Evolutionary conservation across 179 eudicot genomes (phyloP), one percentile per base, ranked within the genome.

Genomic region (Heliamphora pulchella): DNA sequence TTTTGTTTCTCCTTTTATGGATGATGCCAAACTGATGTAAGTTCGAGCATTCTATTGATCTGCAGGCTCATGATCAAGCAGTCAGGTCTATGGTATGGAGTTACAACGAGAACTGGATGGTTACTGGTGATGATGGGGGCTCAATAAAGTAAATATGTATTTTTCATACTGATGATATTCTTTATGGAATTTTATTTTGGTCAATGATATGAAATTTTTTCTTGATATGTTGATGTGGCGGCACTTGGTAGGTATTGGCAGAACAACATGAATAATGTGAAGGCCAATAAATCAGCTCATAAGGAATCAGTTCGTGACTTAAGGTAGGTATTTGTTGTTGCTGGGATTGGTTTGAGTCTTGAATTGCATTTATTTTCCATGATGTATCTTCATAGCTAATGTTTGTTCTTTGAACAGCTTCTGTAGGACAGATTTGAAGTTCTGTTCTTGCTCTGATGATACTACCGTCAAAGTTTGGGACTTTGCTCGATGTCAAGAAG

Each of bases 1-100:
- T 53, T 13, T 44, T 74, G 18, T 55, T 80, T 13, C 1, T 74
- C 50, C 11, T 4, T 61, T 57, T 55, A 9, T 63, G 62, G 31
- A 22, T 55, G 62, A 63, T 72, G 9, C 18, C 66, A 46, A 65
- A 53, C 20, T 13, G 70, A 20, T 74, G 46, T 72, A 47, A 20
- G 3, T 59, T 72, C 59, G 8, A 53, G 14, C 53, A 10, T 80
- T 31, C 64, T 70, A 5, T 73, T 79, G 20, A 75, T 83, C 68
- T 81, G 79, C 86, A 95, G 98, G 98, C 98, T 84, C 98, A 95
- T 88, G 98, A 95, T 78, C 97, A 93, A 86, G 95, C 98, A 31
- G 93, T 95, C 81, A 90, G 94, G 86, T 95, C 98, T 74, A 95
- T 93, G 98, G 91, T 95, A 53, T 95, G 98, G 98, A 95, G 98